Conservation (phyloP, 1,284 basidiomycete genomes). For the Boletus hoseneyae region DNA sequence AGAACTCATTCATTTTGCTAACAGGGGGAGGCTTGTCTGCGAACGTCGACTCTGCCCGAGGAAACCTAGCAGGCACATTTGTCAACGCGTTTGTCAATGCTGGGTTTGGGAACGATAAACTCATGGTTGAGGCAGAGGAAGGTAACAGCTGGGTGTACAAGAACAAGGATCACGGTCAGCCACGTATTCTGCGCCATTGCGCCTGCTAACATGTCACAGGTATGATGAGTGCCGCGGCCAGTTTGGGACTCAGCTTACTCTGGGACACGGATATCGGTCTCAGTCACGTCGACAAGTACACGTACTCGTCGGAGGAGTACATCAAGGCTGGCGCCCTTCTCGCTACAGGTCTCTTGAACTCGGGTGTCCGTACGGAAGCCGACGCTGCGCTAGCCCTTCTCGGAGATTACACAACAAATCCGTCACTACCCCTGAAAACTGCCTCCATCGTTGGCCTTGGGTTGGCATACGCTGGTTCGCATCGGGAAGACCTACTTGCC, state of each 20-base stretch:
- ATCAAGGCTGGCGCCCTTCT: conserved; percentile 98
- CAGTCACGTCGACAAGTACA: conserved; percentile 96
- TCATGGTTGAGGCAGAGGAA: conserved; percentile 95
- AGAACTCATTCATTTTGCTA: conserved; percentile 5
- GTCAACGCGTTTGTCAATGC: conserved; percentile 99
- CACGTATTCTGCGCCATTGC: not conserved
- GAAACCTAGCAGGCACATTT: conserved; percentile 94
- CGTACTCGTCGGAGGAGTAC: conserved; percentile 93
- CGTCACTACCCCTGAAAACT: conserved; percentile 80
- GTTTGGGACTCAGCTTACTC: conserved; percentile 87
- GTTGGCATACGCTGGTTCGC: conserved; percentile 91
- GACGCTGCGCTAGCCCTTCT: conserved; percentile 93
- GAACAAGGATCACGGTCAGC: conserved; percentile 92
- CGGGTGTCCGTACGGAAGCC: conserved; percentile 87
- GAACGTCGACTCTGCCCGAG: conserved; percentile 90
- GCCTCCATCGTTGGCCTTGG: conserved; percentile 90
- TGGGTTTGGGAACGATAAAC: conserved; percentile 97
- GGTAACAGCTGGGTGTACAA: conserved; percentile 99
- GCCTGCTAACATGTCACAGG: conserved; percentile 43
- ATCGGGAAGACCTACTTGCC: conserved; percentile 82
- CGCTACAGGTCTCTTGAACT: conserved; percentile 92
- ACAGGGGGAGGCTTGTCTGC: conserved; percentile 59
- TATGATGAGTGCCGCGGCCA: conserved; percentile 96
- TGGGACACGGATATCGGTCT: conserved; percentile 98
- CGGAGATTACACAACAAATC: conserved; percentile 89